phyloP scores from a whole-genome alignment of 1,284 basidiomycete species.

The Volvariella surrecta region DNA sequence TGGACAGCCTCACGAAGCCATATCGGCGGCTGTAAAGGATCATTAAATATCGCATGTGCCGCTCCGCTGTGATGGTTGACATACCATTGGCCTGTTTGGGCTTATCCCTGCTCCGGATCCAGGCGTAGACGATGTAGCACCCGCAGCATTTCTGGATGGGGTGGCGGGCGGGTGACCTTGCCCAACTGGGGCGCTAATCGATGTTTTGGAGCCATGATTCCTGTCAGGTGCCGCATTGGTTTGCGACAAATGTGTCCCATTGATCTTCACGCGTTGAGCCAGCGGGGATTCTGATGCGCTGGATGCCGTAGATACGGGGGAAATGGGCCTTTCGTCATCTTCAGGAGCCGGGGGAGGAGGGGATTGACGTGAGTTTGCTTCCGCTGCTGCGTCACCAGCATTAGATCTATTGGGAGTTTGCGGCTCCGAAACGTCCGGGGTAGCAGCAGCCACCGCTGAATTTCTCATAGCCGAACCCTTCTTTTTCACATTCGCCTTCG shows the following conservation, averaged over 20 bases:
- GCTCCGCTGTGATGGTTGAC: too few species aligned
- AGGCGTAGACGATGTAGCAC: too few species aligned
- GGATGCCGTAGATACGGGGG: constrained; percentile 61
- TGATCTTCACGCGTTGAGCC: constrained; percentile 48
- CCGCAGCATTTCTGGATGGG: too few species aligned
- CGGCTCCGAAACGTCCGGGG: constrained; percentile 41
- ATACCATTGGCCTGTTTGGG: too few species aligned
- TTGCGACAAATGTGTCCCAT: constrained; percentile 25
- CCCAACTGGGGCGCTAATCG: neutral
- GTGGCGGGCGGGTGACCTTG: too few species aligned
- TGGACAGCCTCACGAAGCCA: constrained; percentile 66
- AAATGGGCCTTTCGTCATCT: constrained; percentile 46
- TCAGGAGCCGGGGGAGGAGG: constrained; percentile 22
- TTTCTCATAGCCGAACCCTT: constrained; percentile 40
- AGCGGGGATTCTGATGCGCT: constrained; percentile 64
- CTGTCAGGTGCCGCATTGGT: neutral
- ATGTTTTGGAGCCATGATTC: constrained; percentile 6
- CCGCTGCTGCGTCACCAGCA: constrained; percentile 24
- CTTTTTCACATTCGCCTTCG: constrained; percentile 39
- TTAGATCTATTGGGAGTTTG: constrained; percentile 44
- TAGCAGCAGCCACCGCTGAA: constrained; percentile 25
- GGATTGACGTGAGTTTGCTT: constrained; percentile 28
- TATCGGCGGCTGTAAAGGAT: constrained; percentile 39
- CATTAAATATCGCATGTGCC: too few species aligned
- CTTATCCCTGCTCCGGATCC: too few species aligned